These are phyloP conservation scores for Kandelia obovata DNA, from an alignment of 345 rosid species.

Conservation along the genomic window DNA sequence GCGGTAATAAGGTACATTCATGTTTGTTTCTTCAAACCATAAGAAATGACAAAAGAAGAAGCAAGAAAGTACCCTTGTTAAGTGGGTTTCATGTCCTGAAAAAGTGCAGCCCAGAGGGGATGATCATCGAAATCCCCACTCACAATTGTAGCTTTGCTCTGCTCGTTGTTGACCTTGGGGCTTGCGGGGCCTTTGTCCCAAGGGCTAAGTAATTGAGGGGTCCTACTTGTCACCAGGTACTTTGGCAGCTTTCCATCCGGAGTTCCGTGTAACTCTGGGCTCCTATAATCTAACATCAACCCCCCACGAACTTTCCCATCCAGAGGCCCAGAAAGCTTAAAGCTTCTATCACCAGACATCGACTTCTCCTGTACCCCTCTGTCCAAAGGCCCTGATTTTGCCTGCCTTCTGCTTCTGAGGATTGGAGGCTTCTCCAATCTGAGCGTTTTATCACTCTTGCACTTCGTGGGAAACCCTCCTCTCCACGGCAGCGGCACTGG, in stretches of 20 bases:
- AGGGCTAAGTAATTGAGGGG: conserved; percentile 48
- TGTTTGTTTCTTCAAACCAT: background rate
- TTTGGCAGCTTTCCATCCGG: conserved; percentile 31
- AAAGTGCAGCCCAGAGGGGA: conserved; percentile 56
- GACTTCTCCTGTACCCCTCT: conserved; percentile 34
- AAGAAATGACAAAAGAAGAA: background rate
- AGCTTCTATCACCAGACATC: conserved; percentile 21
- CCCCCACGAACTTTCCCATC: conserved; percentile 52
- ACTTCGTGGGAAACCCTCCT: conserved; percentile 31
- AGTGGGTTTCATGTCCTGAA: conserved; percentile 80
- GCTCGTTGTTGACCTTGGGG: conserved; percentile 31
- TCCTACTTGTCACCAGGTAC: conserved; percentile 21
- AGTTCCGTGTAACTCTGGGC: conserved; percentile 41
- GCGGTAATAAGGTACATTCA: too few species aligned
- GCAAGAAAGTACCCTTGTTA: conserved; percentile 19
- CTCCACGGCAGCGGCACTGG: conserved; percentile 30
- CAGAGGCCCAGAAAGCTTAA: conserved; percentile 64
- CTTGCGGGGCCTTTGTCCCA: conserved; percentile 40
- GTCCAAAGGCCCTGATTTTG: conserved; percentile 74
- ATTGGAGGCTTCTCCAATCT: conserved; percentile 31
- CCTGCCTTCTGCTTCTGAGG: conserved; percentile 32
- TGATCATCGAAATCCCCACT: conserved; percentile 36
- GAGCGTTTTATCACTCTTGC: conserved; percentile 30
- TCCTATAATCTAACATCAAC: conserved; percentile 38
- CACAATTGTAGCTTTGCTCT: conserved; percentile 16